phyloP scores from a whole-genome alignment of 2,329 filamentous ascomycete genomes.

The Colletotrichum eleusines region DNA sequence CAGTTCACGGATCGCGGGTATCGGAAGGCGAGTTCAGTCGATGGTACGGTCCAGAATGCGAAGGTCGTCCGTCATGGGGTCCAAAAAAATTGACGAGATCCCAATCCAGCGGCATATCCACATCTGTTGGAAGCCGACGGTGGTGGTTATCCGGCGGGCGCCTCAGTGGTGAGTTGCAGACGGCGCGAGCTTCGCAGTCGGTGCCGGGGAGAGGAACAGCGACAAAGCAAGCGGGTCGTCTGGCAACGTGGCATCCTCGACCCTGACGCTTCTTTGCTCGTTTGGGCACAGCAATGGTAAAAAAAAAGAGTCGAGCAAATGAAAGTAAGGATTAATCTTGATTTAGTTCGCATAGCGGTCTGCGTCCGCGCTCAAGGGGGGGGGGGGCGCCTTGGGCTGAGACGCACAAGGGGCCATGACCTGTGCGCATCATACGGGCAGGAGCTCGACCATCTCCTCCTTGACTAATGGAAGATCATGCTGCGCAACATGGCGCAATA shows the following conservation, averaged over 20 bases:
- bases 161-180: conserved; percentile 63
- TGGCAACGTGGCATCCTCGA: no score
- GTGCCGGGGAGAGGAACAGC: conserved; percentile 54
- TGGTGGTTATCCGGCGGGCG: conserved; percentile 44
- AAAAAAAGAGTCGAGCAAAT: conserved; percentile 41
- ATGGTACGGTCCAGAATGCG: neutral
- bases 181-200: conserved; percentile 64
- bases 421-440: neutral
- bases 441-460: conserved; percentile 18
- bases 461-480: neutral
- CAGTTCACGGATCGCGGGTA: conserved; percentile 22
- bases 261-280: no score
- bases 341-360: conserved; percentile 54
- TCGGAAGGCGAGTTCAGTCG: neutral
- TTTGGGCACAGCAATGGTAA: conserved; percentile 20
- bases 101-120: neutral
- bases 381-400: conserved; percentile 22
- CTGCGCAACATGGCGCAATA: neutral
- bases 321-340: conserved; percentile 34
- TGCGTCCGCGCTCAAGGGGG: conserved; percentile 55
- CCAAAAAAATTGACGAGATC: neutral
- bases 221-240: conserved; percentile 50
- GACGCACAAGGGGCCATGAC: conserved; percentile 29
- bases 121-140: neutral
- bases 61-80: conserved; percentile 11